Conservation (phyloP, 805 yeast genomes). For the Aciculoconidium aculeatum region DNA sequence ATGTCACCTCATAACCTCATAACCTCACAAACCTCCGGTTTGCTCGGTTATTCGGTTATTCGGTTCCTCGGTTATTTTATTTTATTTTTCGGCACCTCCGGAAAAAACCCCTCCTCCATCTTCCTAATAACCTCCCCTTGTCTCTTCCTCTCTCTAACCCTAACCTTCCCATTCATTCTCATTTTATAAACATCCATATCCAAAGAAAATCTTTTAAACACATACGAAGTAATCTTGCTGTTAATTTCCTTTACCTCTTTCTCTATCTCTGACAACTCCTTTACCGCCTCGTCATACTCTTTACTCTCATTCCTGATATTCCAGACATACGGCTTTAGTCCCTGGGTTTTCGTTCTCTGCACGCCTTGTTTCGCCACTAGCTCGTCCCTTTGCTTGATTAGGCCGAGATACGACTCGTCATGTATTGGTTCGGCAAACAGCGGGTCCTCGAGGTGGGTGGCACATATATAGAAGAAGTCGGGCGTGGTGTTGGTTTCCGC, state of each 20-base stretch:
- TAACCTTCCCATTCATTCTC: constrained; percentile 32
- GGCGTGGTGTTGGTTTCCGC: no score
- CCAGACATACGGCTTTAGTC: constrained; percentile 30
- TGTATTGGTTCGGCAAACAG: constrained; percentile 39
- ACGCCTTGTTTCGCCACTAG: constrained; percentile 15
- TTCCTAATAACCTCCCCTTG: constrained; percentile 8
- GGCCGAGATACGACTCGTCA: constrained; percentile 27
- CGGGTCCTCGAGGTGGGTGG: constrained; percentile 40
- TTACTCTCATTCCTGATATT: constrained; percentile 17
- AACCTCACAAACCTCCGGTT: no score
- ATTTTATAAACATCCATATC: constrained; percentile 36
- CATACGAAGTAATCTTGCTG: constrained; percentile 21
- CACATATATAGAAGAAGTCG: constrained; percentile 54
- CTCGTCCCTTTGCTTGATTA: constrained; percentile 16
- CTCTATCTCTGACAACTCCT: constrained; percentile 4
- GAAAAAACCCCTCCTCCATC: constrained; percentile 10
- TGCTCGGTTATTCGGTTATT: no score
- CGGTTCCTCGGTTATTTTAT: no score
- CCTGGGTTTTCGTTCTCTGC: constrained; percentile 19
- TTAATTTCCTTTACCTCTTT: constrained; percentile 14
- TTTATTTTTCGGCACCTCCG: constrained; percentile 11
- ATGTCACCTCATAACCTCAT: no score
- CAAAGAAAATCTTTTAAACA: constrained; percentile 34
- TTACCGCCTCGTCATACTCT: constrained; percentile 18
- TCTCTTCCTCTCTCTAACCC: constrained; percentile 20